These are phyloP conservation scores for Synchytrium microbalum DNA, from an alignment of 371 early-diverging fungal species.

Conservation along the genomic window DNA sequence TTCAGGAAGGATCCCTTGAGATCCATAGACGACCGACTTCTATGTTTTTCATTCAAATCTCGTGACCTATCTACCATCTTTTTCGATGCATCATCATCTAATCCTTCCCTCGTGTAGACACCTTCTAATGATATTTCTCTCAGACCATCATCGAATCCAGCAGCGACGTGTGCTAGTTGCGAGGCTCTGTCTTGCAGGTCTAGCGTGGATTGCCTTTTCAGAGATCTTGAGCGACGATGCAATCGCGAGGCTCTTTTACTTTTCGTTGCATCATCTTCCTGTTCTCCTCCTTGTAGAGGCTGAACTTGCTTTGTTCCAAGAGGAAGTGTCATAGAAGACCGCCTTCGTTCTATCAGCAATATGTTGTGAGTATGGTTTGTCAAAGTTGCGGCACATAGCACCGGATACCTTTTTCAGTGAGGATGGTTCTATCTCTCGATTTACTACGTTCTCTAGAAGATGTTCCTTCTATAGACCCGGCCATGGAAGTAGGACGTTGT, in stretches of 20 bases:
- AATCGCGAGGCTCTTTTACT: neutral
- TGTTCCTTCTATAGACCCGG: too few relatives aligned
- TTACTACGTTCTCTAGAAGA: too few relatives aligned
- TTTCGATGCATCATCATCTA: neutral
- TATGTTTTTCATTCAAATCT: neutral
- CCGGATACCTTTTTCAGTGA: too few relatives aligned
- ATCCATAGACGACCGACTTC: neutral
- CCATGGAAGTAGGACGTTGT: too few relatives aligned
- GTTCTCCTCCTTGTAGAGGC: neutral
- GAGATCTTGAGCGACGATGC: neutral
- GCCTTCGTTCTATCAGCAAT: too few relatives aligned
- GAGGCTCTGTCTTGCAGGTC: neutral
- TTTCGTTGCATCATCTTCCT: neutral
- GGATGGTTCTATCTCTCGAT: too few relatives aligned
- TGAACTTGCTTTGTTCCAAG: neutral
- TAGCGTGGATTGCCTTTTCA: neutral
- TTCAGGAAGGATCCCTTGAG: neutral
- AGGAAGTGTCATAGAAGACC: too few relatives aligned
- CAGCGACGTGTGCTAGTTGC: neutral
- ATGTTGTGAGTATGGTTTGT: too few relatives aligned
- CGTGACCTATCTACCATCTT: neutral
- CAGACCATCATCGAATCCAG: constrained; percentile 2
- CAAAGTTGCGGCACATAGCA: too few relatives aligned
- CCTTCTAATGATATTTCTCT: neutral
- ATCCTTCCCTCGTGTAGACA: neutral